Conservation (phyloP, 106 monocot genomes). For the Dendrobium chrysotoxum region DNA sequence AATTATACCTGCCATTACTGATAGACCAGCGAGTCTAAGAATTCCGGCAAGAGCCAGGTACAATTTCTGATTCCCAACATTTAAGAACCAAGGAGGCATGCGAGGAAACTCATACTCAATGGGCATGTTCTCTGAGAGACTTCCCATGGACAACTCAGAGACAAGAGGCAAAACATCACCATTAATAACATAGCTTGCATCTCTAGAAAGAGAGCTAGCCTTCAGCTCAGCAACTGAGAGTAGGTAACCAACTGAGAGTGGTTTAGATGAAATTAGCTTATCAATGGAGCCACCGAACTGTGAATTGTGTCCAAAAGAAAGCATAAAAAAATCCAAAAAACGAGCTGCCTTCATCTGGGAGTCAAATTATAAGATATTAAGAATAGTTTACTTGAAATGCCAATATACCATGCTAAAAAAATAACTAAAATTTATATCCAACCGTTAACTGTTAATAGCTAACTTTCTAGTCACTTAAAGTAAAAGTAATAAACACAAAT, state of each 20-base stretch:
- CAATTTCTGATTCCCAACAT: conserved; percentile 54
- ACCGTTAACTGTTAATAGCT: not conserved
- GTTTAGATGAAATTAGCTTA: conserved; percentile 66
- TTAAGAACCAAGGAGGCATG: conserved; percentile 92
- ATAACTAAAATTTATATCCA: not conserved
- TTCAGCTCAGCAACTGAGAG: conserved; percentile 87
- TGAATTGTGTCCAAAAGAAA: conserved; percentile 67
- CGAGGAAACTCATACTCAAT: conserved; percentile 52
- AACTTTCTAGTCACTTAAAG: not conserved
- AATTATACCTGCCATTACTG: conserved; percentile 61
- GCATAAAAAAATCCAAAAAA: conserved; percentile 52
- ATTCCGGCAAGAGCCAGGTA: conserved; percentile 68
- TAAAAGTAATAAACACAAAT: not conserved
- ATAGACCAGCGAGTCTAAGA: conserved; percentile 77
- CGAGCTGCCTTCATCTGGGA: conserved; percentile 46
- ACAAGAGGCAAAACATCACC: conserved; percentile 15
- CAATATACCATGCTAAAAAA: not conserved
- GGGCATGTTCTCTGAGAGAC: conserved; percentile 3
- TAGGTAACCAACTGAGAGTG: conserved; percentile 78
- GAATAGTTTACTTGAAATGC: not conserved
- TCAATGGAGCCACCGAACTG: conserved; percentile 70
- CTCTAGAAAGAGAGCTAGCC: conserved; percentile 28
- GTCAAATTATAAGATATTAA: conserved; percentile 7
- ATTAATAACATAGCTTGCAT: conserved; percentile 11
- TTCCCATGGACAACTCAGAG: conserved; percentile 28